A percentile compares a stretch with the other conserved stretches of the same genome.
These are phyloP conservation scores for Eucalyptus paniculata DNA, from an alignment of 345 rosid species.

Conservation along the genomic window DNA sequence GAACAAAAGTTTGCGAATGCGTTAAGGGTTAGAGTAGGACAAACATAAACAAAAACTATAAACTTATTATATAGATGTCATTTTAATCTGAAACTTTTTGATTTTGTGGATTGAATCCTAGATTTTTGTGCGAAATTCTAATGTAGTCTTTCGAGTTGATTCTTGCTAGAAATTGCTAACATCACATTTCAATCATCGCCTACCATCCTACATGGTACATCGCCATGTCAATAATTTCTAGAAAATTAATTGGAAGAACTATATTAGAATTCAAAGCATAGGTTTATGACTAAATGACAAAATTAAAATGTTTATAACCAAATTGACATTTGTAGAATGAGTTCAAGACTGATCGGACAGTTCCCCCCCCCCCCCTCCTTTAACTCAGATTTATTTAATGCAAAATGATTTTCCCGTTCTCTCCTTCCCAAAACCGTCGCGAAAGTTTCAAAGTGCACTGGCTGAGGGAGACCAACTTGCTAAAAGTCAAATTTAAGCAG, in stretches of 20 bases:
- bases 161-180: no score
- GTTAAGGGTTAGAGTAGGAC: no score
- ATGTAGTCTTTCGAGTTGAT: neutral
- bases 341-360: neutral
- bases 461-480: neutral
- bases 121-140: neutral
- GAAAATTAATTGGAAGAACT: accelerated
- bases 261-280: neutral
- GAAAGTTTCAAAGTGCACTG: neutral
- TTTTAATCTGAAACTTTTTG: neutral
- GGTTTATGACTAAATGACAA: no score
- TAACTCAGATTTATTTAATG: neutral
- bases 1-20: no score
- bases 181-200: accelerated
- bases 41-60: no score
- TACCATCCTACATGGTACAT: no score
- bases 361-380: neutral
- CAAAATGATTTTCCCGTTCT: neutral
- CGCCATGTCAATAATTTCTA: no score
- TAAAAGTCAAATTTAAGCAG: neutral
- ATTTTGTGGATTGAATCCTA: no score
- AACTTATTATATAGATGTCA: no score
- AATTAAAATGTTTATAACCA: no score
- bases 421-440: neutral
- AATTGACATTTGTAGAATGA: no score